Conservation (phyloP, 1,284 basidiomycete genomes). For the Ceratobasidium sp. region DNA sequence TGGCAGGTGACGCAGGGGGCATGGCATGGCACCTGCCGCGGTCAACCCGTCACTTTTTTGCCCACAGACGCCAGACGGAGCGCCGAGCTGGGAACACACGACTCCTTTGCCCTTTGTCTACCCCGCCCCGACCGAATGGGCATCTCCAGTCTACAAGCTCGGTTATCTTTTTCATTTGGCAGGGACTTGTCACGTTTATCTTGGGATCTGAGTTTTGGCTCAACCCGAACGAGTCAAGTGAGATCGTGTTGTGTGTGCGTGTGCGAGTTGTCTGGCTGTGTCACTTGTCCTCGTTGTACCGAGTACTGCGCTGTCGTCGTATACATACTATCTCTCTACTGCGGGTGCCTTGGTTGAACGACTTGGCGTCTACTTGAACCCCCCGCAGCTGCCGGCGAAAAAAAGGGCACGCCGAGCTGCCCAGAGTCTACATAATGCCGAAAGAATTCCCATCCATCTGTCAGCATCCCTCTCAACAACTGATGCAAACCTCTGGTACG, state of each 20-base stretch:
- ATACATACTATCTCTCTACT: not conserved
- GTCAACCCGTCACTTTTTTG: too few species aligned
- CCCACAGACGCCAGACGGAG: not conserved
- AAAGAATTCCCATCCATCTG: not conserved
- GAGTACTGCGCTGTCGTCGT: not conserved
- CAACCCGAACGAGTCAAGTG: slow-evolving; percentile 3
- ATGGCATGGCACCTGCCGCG: too few species aligned
- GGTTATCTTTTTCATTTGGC: slow-evolving; percentile 19
- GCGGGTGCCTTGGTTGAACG: not conserved
- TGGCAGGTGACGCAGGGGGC: not conserved
- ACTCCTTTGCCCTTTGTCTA: not conserved
- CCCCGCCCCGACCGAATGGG: not conserved
- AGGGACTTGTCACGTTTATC: slow-evolving; percentile 19
- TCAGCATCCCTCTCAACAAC: too few species aligned
- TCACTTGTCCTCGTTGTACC: not conserved
- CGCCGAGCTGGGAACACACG: not conserved
- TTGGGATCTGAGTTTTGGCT: slow-evolving; percentile 9
- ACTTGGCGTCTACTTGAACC: not conserved
- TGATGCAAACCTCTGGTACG: not conserved
- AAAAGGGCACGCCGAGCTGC: not conserved
- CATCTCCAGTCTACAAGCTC: not conserved
- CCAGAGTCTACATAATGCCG: not conserved
- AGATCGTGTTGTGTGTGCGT: not conserved
- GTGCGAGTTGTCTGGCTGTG: not conserved
- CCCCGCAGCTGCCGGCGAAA: not conserved